These are phyloP conservation scores for Sonneratia caseolaris DNA, from an alignment of 345 rosid species.

Conservation along the genomic window DNA sequence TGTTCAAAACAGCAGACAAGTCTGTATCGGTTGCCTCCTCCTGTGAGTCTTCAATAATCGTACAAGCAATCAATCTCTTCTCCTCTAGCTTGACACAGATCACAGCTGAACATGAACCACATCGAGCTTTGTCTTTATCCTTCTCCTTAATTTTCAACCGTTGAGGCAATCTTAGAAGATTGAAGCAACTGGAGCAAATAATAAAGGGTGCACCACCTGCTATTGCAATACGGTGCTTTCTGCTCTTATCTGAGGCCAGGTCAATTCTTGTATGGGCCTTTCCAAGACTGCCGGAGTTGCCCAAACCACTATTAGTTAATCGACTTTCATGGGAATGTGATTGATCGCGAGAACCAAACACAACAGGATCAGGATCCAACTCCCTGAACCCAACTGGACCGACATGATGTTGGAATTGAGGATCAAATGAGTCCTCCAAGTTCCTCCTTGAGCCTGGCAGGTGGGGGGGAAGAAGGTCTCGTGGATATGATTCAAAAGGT, in stretches of 20 bases:
- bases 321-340: conserved; percentile 19
- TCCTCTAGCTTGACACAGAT: conserved; percentile 24
- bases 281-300: conserved; percentile 21
- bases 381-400: conserved; percentile 5
- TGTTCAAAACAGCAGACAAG: background rate
- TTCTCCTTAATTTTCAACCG: conserved; percentile 23
- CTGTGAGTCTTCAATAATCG: conserved; percentile 8
- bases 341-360: background rate
- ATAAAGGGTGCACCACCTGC: conserved; percentile 64
- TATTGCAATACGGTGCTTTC: conserved; percentile 32
- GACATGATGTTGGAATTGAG: conserved; percentile 3
- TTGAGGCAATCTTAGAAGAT: conserved; percentile 44
- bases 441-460: conserved; percentile 1
- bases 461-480: background rate
- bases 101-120: conserved; percentile 50
- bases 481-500: background rate
- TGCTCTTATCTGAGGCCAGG: conserved; percentile 19
- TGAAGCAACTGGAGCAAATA: conserved; percentile 50
- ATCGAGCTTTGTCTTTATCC: conserved; percentile 32
- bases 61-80: conserved; percentile 35
- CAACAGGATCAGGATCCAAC: background rate
- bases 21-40: background rate
- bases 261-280: conserved; percentile 16
- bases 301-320: conserved; percentile 23
- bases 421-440: conserved; percentile 3